phyloP scores from a whole-genome alignment of 768 basidiomycete genomes.

The Phanerodontia chrysosporium region DNA sequence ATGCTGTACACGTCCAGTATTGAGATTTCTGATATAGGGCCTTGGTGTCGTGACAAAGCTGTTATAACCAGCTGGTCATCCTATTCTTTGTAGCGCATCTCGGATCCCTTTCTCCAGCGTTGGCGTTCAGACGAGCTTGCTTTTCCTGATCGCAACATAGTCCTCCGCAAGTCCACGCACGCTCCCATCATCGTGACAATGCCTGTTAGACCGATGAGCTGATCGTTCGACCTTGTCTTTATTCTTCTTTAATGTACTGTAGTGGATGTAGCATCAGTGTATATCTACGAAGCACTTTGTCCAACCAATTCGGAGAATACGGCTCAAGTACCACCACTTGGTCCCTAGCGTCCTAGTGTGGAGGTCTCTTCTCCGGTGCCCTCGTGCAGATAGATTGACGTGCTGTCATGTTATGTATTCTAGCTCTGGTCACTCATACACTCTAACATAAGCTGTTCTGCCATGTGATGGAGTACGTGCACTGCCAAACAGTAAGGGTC shows the following conservation, averaged over 20 bases:
- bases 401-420: neutral
- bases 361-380: neutral
- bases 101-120: too few relatives aligned
- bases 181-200: too few relatives aligned
- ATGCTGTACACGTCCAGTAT: neutral
- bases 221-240: neutral
- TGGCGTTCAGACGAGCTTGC: neutral
- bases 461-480: too few relatives aligned
- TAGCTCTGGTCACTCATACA: too few relatives aligned
- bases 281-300: neutral
- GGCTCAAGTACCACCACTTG: neutral
- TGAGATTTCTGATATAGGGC: constrained; percentile 41
- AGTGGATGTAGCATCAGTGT: neutral
- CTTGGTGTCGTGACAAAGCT: constrained; percentile 73
- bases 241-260: neutral
- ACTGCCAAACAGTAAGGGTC: too few relatives aligned
- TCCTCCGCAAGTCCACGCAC: too few relatives aligned
- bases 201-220: too few relatives aligned
- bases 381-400: neutral
- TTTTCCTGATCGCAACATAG: neutral
- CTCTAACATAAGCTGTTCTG: too few relatives aligned
- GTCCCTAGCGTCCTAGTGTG: neutral
- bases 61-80: constrained; percentile 31
- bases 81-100: neutral
- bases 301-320: too few relatives aligned